phyloP scores from a whole-genome alignment of 352 stramenopile genomes.

The Globisporangium heterothallicum region DNA sequence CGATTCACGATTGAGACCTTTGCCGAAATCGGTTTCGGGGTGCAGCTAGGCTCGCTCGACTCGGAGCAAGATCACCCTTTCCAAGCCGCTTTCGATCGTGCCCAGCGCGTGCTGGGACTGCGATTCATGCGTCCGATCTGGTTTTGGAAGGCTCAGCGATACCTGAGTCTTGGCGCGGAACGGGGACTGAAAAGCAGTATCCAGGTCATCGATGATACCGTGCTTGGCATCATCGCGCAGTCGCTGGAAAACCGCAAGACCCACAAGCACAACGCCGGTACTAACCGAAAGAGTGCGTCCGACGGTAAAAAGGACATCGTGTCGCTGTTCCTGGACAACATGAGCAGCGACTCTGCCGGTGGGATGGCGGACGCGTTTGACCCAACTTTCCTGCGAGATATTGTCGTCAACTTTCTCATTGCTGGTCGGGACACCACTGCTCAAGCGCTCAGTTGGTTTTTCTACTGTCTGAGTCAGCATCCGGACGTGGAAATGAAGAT shows the following conservation, averaged over 20 bases:
- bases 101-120: conserved; percentile 18
- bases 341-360: not conserved
- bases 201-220: conserved; percentile 25
- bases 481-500: conserved; percentile 27
- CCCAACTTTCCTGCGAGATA: conserved; percentile 33
- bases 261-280: not conserved
- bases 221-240: conserved; percentile 28
- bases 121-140: conserved; percentile 31
- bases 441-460: conserved; percentile 42
- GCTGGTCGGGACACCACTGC: conserved; percentile 55
- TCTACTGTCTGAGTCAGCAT: conserved; percentile 32
- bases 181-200: conserved; percentile 22
- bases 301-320: conserved; percentile 12
- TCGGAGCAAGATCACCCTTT: conserved; percentile 29
- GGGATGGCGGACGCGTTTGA: not conserved
- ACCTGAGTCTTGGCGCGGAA: conserved; percentile 28
- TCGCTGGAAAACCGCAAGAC: conserved; percentile 16
- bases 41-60: conserved; percentile 22
- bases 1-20: conserved; percentile 33
- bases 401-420: conserved; percentile 58
- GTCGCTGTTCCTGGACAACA: conserved; percentile 25
- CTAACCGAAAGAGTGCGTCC: not conserved
- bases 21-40: conserved; percentile 49
- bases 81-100: conserved; percentile 7
- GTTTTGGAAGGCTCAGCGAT: conserved; percentile 40